Base-by-base conservation (phyloP, 371 early-diverging fungal species). In the Circinella umbellata region DNA sequence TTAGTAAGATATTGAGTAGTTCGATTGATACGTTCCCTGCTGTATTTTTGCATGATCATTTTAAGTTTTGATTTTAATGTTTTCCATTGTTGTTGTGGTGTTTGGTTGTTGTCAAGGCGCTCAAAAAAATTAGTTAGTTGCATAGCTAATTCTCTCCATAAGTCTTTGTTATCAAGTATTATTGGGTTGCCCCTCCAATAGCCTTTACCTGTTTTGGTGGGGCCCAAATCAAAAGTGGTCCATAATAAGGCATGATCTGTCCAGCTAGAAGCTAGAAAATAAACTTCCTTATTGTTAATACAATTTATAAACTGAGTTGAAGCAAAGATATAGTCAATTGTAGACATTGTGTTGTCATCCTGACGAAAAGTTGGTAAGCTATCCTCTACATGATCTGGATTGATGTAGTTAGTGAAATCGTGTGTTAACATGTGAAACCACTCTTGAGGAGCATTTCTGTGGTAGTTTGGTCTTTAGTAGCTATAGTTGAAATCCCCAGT, bases 401-500 rank as follows among this genome's bases (percentile, higher is more conserved):
- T 68, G 49, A 68, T 68, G 62, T 51, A 68, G 37, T 68, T 38
- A 35, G 39, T 42, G 39, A 67, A 59, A 17, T 20, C 13, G 27
- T 37, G 20, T 8, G 35, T n/a, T 20, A 67, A 20, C 4, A 37
- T 8, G 15, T 35, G 5, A 59, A 14, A 15, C 65, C 65, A 64
- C 14, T 8, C 35, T 10, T 13, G 35, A 10, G 65, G 65, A 4
- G 65, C 27, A 36, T 53, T 63, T 3, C 7, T 6, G 20, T 63
- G 47, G 38, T n/a, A 20, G 49, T n/a, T 10, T 4, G 6, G 49
- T 1, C 9, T 35, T 35, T 47, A 37, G 18, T 49, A 61, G 20
- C 42, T 63, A 36, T 48, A 68, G 38, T 61, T 68, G 63, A 68
- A 68, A 17, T 68, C 69, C 4, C 69, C 69, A 14, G 38, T 39